Base-by-base conservation (phyloP, 2,329 filamentous ascomycete genomes). In the Alternaria conjuncta region DNA sequence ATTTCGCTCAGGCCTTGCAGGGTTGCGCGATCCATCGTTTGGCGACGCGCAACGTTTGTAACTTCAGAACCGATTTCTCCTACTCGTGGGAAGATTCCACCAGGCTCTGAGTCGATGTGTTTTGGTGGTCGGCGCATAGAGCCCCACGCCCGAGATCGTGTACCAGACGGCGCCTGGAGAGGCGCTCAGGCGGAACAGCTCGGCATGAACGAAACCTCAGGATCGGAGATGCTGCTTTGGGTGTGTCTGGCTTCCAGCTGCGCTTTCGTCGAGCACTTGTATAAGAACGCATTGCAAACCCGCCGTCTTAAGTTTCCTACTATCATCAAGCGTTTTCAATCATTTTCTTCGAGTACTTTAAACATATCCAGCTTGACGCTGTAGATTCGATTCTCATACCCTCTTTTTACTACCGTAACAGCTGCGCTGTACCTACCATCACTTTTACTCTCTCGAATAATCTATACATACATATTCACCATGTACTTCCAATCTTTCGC, bases 401-500 rank as follows among this genome's bases (percentile, higher is more conserved):
- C 53, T 61, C 63, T 57, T 18, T 60, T 61, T 61, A 36, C 32
- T 36, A 25, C 53, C 63, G 23, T 32, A 44, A 63, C 74, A 76
- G 74, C 75, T 67, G 73, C 63, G 70, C 75, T 77, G 73, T 71
- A 54, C 10, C 43, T 63, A 41, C 55, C 47, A 36, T 32, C n/a
- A 50, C 57, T 63, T 51, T 47, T 21, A 54, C 44, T 15, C 11
- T 50, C 18, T 50, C 28, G 41, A 8, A 46, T 36, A 32, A 26
- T 32, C 47, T 54, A 54, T 54, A 30, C 18, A 23, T 20, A 45
- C n/a, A 25, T 58, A n/a, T 28, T 28, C 64, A 72, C 55, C 15
- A 79, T 79, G 77, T 72, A 66, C 69, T 75, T 78, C 63, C 73
- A 74, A 18, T 56, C 70, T 45, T 56, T 72, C 51, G 63, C 73